phyloP scores from a whole-genome alignment of 148 eudicot genomes.

The Hydrangea macrophylla region DNA sequence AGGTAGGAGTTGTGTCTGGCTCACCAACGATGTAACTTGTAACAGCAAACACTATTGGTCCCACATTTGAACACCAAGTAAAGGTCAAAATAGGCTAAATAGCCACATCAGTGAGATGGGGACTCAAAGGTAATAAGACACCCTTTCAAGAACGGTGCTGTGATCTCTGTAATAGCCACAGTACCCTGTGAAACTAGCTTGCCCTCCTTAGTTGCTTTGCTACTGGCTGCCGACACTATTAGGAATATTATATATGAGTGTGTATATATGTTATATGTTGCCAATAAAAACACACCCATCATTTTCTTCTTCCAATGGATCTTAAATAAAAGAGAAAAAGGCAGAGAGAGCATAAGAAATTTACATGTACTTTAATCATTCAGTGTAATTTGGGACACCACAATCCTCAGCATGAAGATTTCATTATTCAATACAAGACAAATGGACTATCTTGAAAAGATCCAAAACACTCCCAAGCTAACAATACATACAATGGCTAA shows the following conservation, averaged over 20 bases:
- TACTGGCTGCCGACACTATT: slow-evolving; percentile 16
- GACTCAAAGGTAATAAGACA: neutral
- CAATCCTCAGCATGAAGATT: neutral
- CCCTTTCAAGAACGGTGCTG: neutral
- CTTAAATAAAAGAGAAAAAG: neutral
- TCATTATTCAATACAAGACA: slow-evolving; percentile 1
- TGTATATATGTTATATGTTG: neutral
- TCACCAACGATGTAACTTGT: neutral
- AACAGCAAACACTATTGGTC: neutral
- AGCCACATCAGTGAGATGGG: neutral
- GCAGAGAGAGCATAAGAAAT: neutral
- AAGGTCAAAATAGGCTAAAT: too few species aligned
- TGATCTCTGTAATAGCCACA: neutral
- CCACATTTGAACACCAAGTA: neutral
- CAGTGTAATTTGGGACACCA: slow-evolving; percentile 2
- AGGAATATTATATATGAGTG: too few species aligned
- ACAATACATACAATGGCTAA: neutral
- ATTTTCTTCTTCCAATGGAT: too few species aligned
- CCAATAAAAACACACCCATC: neutral
- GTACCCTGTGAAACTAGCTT: neutral
- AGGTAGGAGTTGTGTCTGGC: neutral
- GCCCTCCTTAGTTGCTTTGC: neutral
- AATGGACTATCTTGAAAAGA: neutral
- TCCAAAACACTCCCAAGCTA: neutral
- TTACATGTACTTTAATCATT: slow-evolving; percentile 1